Evolutionary conservation across 2,329 filamentous ascomycete genomes (phyloP), one percentile per base, ranked within the genome.

Genomic region (Xylaria sp.): DNA sequence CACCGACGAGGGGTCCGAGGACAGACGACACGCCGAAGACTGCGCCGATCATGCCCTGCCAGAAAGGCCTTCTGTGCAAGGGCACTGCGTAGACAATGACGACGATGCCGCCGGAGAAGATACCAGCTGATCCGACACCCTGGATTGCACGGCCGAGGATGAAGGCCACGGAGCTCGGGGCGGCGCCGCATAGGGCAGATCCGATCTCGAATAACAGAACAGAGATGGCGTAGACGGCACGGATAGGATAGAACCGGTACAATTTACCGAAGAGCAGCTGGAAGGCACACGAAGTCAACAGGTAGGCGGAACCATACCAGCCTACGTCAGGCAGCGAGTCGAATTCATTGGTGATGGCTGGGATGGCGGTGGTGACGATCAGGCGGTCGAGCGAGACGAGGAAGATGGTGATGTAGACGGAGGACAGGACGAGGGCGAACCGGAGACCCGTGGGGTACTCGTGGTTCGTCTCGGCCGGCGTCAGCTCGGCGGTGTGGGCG

Each of bases 71-170:
- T 56, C 71, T 71, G 59, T 71, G 70, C 23, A 78, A 61, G 2
- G 77, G 76, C 2, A 78, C 70, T 31, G 72, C 69, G 47, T 74
- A 74, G 9, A 77, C 74, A 25, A 78, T 71, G 21, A 74, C 67
- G 8, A 73, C 67, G 46, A 78, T 73, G 28, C 69, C 72, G 8
- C 78, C 78, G 4, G 75, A 71, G 42, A 77, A 76, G 57, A 80
- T 76, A 37, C 78, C 78, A 0, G 74, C 75, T 0, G 73, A 70
- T 2, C 79, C 78, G 1, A 78, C 56, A 5, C 79, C 78, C 42
- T 77, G 74, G 28, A 81, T 71, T 40, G 77, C 78, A 15, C 78
- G 73, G 4, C 79, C 78, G 37, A 79, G 23, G 28, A 81, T 80
- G 52, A 80, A 76, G 14, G 74, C 75, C n/a, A 74, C 65, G 2